Base-by-base conservation (phyloP, 108 stramenopile species). In the Parietichytrium sp. region DNA sequence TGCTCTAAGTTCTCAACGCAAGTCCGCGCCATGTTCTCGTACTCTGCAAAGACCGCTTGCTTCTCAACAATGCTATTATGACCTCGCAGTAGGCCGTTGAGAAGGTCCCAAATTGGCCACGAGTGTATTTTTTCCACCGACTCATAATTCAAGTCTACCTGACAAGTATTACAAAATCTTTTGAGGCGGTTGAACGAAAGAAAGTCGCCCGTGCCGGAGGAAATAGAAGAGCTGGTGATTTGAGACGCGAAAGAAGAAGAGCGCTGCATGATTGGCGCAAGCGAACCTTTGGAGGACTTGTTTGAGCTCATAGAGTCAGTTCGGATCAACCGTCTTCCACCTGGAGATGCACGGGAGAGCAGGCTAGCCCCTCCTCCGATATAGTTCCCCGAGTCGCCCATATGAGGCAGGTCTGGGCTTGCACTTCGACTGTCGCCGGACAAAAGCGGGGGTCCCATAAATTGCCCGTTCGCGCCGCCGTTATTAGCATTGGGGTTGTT, bases 241-340 rank as follows among this genome's bases (percentile, higher is more conserved):
- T 72, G 61, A 15, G 61, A 72, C 38, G 38, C 10, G 42, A 72
- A 72, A 38, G 61, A 72, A 6, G n/a, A n/a, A n/a, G n/a, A n/a
- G n/a, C n/a, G n/a, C n/a, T n/a, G n/a, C n/a, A n/a, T n/a, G n/a
- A n/a, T n/a, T n/a, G n/a, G n/a, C n/a, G n/a, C n/a, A n/a, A n/a
- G n/a, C n/a, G n/a, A n/a, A n/a, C n/a, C n/a, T n/a, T n/a, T n/a
- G n/a, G n/a, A n/a, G n/a, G n/a, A n/a, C n/a, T n/a, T n/a, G n/a
- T n/a, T n/a, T n/a, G n/a, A n/a, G n/a, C n/a, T n/a, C n/a, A n/a
- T n/a, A n/a, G n/a, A n/a, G n/a, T n/a, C n/a, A n/a, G n/a, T n/a
- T n/a, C n/a, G n/a, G n/a, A n/a, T n/a, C n/a, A n/a, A n/a, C n/a
- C n/a, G n/a, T n/a, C n/a, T n/a, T n/a, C n/a, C n/a, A n/a, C n/a